Conservation (phyloP, 2,329 filamentous ascomycete species). For the Dryadomyces quercus-mongolicae region DNA sequence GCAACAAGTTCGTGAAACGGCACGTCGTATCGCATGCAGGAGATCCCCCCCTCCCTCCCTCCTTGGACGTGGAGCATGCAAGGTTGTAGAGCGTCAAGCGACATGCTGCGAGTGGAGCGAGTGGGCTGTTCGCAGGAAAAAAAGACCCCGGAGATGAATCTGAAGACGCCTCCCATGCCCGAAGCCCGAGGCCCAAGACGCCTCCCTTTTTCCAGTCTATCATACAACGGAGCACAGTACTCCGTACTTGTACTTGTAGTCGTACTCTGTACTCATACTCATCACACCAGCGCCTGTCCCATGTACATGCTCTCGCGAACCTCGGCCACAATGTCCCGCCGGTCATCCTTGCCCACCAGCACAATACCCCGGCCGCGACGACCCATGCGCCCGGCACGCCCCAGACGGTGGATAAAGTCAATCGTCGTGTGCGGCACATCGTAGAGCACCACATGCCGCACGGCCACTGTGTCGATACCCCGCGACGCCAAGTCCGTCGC, state of each 20-base stretch:
- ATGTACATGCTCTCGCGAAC: conserved; percentile 83
- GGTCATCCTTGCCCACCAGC: conserved; percentile 76
- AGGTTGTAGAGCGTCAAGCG: too few species aligned
- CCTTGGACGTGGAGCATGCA: too few species aligned
- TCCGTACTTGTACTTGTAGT: too few species aligned
- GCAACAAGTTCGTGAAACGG: too few species aligned
- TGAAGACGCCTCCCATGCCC: too few species aligned
- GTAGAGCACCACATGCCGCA: conserved; percentile 84
- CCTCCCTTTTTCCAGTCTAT: too few species aligned
- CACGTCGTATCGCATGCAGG: too few species aligned
- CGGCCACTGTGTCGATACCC: conserved; percentile 87
- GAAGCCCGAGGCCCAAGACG: too few species aligned
- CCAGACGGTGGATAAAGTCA: conserved; percentile 94
- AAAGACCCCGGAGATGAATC: too few species aligned
- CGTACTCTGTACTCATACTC: background rate
- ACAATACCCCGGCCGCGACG: conserved; percentile 81
- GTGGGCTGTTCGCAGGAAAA: too few species aligned
- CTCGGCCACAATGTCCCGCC: conserved; percentile 82
- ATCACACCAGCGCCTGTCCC: conserved; percentile 62
- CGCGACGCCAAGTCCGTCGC: conserved; percentile 87
- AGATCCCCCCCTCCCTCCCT: too few species aligned
- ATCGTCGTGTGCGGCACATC: conserved; percentile 97
- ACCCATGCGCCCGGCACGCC: conserved; percentile 85
- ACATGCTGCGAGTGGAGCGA: too few species aligned
- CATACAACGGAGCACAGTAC: background rate